Conservation (phyloP, 169 alveolate species). For the Cryptosporidium felis region DNA sequence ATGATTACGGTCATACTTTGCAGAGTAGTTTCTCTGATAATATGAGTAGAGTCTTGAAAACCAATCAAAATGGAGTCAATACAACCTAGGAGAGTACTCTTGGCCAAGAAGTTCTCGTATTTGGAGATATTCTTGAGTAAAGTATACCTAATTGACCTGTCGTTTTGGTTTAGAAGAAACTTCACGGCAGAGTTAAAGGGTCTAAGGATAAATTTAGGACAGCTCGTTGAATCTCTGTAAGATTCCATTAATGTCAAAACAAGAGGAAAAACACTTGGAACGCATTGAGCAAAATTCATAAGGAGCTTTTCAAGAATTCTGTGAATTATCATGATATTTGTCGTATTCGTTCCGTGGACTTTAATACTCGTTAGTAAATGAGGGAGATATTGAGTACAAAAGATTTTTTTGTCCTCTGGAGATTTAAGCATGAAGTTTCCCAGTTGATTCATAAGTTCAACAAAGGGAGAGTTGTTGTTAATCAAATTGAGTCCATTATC, state of each 20-base stretch:
- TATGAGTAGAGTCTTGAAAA: conserved; percentile 44
- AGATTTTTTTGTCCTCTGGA: conserved; percentile 4
- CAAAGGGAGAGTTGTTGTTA: conserved; percentile 45
- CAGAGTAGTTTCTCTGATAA: conserved; percentile 62
- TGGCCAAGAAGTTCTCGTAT: conserved; percentile 1
- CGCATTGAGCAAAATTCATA: conserved; percentile 21
- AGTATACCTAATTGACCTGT: conserved; percentile 61
- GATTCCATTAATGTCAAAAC: conserved; percentile 29
- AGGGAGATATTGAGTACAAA: conserved; percentile 61
- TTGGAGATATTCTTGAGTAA: conserved; percentile 51
- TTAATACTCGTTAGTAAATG: conserved; percentile 34
- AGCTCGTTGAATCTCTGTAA: not conserved
- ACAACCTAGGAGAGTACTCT: conserved; percentile 16
- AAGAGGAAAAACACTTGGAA: conserved; percentile 42
- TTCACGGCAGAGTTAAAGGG: conserved; percentile 2
- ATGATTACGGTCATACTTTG: conserved; percentile 64
- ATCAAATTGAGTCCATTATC: conserved; percentile 43
- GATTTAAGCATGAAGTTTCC: conserved; percentile 36
- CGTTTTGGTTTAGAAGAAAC: conserved; percentile 33
- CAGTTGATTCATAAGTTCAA: conserved; percentile 57
- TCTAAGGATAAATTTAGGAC: conserved; percentile 32
- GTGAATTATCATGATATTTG: conserved; percentile 25
- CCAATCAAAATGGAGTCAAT: conserved; percentile 61
- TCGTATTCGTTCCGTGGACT: not conserved
- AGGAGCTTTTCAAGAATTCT: conserved; percentile 36